These are phyloP conservation scores for Fusarium globosum DNA, from an alignment of 2,329 filamentous ascomycete genomes.

Conservation along the genomic window DNA sequence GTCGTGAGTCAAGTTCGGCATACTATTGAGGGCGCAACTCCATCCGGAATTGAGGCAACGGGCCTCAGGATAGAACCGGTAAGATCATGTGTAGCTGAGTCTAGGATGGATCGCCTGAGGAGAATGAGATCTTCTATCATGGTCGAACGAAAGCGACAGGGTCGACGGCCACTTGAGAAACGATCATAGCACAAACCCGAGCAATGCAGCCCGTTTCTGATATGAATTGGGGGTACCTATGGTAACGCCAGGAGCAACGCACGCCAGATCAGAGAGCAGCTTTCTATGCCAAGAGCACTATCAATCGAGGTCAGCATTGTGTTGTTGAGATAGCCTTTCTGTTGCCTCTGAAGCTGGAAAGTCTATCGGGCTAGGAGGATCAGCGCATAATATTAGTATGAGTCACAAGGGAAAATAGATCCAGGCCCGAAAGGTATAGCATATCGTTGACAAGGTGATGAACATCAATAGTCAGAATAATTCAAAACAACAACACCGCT, in stretches of 20 bases:
- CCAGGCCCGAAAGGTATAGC: background rate
- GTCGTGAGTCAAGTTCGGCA: background rate
- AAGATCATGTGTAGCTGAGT: background rate
- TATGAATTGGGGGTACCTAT: background rate
- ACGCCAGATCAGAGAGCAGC: background rate
- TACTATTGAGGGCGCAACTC: background rate
- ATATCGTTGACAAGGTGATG: background rate
- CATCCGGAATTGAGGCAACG: background rate
- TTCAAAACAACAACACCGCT: background rate
- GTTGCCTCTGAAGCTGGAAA: background rate
- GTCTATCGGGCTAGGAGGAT: background rate
- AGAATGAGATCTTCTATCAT: background rate
- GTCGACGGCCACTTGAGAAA: too few relatives aligned
- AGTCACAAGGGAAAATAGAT: background rate
- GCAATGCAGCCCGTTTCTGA: too few relatives aligned
- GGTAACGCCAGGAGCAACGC: background rate
- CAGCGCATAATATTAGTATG: background rate
- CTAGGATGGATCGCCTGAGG: fast-evolving
- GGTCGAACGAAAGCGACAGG: background rate
- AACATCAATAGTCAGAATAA: background rate
- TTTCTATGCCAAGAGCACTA: background rate
- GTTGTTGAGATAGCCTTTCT: background rate
- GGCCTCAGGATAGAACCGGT: background rate
- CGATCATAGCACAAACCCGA: background rate
- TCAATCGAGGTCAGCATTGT: background rate